Percentiles rank a stretch among this genome's conserved stretches.
Conservation (phyloP, 2,329 filamentous ascomycete genomes). For the Fusarium sp. region DNA sequence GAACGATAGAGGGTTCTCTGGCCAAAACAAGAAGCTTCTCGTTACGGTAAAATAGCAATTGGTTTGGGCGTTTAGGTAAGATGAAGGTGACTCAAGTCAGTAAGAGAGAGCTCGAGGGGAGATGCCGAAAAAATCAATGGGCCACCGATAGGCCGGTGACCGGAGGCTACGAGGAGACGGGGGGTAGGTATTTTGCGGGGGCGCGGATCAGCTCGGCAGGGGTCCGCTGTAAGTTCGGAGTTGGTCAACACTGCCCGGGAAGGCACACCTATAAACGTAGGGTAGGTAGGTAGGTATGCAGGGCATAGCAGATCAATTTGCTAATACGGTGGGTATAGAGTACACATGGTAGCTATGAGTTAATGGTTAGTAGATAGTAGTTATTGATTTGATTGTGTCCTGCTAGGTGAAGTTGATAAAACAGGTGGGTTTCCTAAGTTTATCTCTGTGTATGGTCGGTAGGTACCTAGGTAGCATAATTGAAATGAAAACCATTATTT, state of each 20-base stretch:
- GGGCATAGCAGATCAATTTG: neutral
- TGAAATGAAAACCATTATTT: neutral
- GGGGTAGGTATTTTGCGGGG: conserved; percentile 11
- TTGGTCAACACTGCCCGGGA: neutral
- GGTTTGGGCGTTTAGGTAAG: conserved; percentile 10
- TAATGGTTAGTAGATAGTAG: neutral
- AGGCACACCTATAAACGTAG: neutral
- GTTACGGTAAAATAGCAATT: conserved; percentile 36
- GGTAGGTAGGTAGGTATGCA: neutral
- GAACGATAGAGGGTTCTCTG: conserved; percentile 38
- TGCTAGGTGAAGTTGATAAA: neutral
- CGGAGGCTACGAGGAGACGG: conserved; percentile 36
- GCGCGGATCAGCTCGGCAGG: conserved; percentile 41
- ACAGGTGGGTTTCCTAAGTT: neutral
- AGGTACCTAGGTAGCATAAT: too few relatives aligned
- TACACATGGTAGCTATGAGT: neutral
- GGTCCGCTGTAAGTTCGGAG: conserved; percentile 20
- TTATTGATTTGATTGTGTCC: neutral
- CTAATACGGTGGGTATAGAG: neutral
- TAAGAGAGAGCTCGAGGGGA: conserved; percentile 28
- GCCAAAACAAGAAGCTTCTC: conserved; percentile 44
- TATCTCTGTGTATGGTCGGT: neutral
- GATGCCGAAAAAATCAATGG: conserved; percentile 45
- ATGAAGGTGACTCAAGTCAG: conserved; percentile 41
- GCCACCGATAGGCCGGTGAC: conserved; percentile 42